phyloP scores from a whole-genome alignment of 352 stramenopile genomes.

The Globisporangium mamillatum region DNA sequence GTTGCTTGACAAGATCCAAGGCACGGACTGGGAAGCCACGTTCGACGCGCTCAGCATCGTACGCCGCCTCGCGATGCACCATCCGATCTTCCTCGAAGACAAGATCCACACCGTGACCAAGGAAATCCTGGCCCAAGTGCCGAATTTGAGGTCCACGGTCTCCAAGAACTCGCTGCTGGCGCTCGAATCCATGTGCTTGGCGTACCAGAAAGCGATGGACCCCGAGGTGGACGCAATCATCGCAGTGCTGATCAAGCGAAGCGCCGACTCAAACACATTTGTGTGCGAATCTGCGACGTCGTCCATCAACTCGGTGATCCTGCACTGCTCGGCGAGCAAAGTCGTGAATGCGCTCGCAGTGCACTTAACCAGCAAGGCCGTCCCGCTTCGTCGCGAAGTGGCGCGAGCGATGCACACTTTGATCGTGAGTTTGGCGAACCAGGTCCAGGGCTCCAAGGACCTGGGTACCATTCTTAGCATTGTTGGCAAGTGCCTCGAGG shows the following conservation, averaged over 20 bases:
- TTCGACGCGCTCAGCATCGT: slow-evolving; percentile 68
- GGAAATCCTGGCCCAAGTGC: slow-evolving; percentile 59
- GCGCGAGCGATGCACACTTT: slow-evolving; percentile 50
- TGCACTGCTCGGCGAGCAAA: slow-evolving; percentile 48
- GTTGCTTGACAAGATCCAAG: slow-evolving; percentile 32
- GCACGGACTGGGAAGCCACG: slow-evolving; percentile 54
- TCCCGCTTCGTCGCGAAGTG: slow-evolving; percentile 59
- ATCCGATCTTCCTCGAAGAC: slow-evolving; percentile 38
- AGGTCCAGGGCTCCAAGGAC: slow-evolving; percentile 38
- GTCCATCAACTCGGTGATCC: slow-evolving; percentile 46
- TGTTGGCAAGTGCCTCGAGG: slow-evolving; percentile 63
- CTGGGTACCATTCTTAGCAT: slow-evolving; percentile 35
- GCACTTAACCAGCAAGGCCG: slow-evolving; percentile 47
- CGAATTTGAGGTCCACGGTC: slow-evolving; percentile 66
- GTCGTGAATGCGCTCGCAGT: slow-evolving; percentile 39
- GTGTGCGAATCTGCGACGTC: slow-evolving; percentile 58
- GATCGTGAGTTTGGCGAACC: slow-evolving; percentile 36
- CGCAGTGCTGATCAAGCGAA: slow-evolving; percentile 60
- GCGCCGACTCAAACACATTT: slow-evolving; percentile 69
- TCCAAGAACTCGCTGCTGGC: slow-evolving; percentile 77
- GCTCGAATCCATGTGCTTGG: slow-evolving; percentile 54
- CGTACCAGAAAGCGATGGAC: slow-evolving; percentile 50
- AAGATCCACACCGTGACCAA: slow-evolving; percentile 44
- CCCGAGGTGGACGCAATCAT: slow-evolving; percentile 57
- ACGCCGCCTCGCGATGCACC: slow-evolving; percentile 51